Percentiles rank a stretch among this genome's conserved stretches.
phyloP scores from a whole-genome alignment of 164 flowering plant genomes.

The Umbilicus rupestris region DNA sequence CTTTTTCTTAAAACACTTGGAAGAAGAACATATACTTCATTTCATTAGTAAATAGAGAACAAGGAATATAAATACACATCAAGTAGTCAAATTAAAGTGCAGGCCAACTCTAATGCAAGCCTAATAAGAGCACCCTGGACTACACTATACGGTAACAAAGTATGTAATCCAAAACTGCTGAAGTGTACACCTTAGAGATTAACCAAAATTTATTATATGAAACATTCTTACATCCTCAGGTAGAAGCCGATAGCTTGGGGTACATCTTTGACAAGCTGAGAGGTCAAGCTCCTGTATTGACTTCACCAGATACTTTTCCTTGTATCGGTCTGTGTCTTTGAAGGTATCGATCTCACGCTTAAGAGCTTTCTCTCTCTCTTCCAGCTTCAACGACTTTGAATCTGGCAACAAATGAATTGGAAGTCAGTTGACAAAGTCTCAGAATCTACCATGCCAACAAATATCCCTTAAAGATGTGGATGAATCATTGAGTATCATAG shows the following conservation, averaged over 20 bases:
- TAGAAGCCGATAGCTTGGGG: slow-evolving; percentile 66
- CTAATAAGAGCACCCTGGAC: not conserved
- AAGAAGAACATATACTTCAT: not conserved
- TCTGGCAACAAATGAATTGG: not conserved
- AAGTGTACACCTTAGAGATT: not conserved
- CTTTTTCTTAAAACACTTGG: not conserved
- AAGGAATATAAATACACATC: not conserved
- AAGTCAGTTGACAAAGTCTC: not conserved
- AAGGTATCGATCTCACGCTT: slow-evolving; percentile 41
- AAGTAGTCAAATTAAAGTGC: not conserved
- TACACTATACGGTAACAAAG: not conserved
- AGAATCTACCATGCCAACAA: not conserved
- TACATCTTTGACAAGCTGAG: slow-evolving; percentile 48
- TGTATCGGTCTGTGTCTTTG: slow-evolving; percentile 50
- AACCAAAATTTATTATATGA: not conserved
- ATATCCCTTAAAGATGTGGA: not conserved
- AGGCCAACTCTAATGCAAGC: not conserved
- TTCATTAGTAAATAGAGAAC: not conserved
- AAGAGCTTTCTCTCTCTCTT: slow-evolving; percentile 50
- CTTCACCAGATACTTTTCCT: slow-evolving; percentile 45
- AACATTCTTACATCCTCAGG: slow-evolving; percentile 46
- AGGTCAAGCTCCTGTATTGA: slow-evolving; percentile 73
- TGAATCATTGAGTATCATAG: not conserved
- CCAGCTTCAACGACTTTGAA: slow-evolving; percentile 18
- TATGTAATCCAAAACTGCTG: not conserved